Conservation (phyloP, 2,329 filamentous ascomycete genomes). For the Dothidotthia symphoricarpi region DNA sequence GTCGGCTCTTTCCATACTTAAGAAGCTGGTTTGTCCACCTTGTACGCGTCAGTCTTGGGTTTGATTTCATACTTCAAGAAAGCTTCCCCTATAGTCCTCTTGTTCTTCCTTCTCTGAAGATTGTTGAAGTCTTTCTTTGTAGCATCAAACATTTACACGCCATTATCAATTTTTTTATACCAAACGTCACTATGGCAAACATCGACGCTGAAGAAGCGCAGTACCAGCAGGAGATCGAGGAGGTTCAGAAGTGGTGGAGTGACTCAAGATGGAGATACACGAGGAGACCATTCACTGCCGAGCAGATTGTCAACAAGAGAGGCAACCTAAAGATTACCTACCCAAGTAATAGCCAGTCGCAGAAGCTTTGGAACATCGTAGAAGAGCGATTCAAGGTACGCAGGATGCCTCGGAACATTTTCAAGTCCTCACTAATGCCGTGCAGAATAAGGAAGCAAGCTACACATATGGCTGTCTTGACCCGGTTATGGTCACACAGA, state of each 20-base stretch:
- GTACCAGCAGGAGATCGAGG: slow-evolving; percentile 79
- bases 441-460: slow-evolving; percentile 75
- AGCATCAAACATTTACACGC: slow-evolving; percentile 1
- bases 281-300: slow-evolving; percentile 87
- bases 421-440: slow-evolving; percentile 13
- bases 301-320: slow-evolving; percentile 95
- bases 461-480: slow-evolving; percentile 97
- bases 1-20: slow-evolving; percentile 24
- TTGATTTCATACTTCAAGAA: too few species aligned
- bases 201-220: slow-evolving; percentile 67
- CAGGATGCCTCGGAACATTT: not conserved
- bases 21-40: slow-evolving; percentile 30
- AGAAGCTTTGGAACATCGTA: slow-evolving; percentile 92
- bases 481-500: slow-evolving; percentile 97
- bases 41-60: slow-evolving; percentile 7
- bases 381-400: slow-evolving; percentile 80
- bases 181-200: slow-evolving; percentile 30
- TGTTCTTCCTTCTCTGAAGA: not conserved
- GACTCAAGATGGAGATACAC: slow-evolving; percentile 91
- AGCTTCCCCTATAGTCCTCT: too few species aligned
- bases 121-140: not conserved
- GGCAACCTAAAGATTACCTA: slow-evolving; percentile 89
- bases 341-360: slow-evolving; percentile 80
- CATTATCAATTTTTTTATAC: not conserved
- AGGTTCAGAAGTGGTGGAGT: slow-evolving; percentile 91